Conservation (phyloP, 768 basidiomycete species). For the Suillus subluteus region DNA sequence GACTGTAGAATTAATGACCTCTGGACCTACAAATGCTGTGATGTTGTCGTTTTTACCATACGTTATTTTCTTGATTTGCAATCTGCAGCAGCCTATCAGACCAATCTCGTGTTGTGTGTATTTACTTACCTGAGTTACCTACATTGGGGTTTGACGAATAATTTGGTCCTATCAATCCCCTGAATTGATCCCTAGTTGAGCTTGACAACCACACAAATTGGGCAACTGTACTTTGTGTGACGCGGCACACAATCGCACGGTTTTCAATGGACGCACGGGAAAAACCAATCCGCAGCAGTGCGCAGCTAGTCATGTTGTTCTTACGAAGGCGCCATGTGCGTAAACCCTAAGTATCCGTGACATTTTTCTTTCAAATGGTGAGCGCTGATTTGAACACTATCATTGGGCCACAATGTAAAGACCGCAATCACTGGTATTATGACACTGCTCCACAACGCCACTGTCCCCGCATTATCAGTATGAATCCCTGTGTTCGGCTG, state of each 20-base stretch:
- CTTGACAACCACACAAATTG: neutral
- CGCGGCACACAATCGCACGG: neutral
- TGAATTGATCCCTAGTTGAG: neutral
- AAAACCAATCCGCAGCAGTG: neutral
- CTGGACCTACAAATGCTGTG: neutral
- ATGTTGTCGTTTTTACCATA: constrained; percentile 5
- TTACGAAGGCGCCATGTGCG: neutral
- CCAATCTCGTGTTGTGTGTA: constrained; percentile 2
- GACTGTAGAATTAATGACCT: constrained; percentile 10
- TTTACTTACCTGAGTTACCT: neutral
- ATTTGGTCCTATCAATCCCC: neutral
- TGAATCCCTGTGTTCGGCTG: neutral
- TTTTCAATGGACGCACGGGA: neutral
- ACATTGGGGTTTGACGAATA: neutral
- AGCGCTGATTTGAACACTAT: neutral
- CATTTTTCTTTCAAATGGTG: neutral
- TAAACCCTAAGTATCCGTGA: neutral
- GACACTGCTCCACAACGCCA: constrained; percentile 27
- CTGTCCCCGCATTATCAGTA: constrained; percentile 19
- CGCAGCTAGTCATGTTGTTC: neutral
- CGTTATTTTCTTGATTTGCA: constrained; percentile 5
- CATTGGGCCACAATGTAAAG: neutral
- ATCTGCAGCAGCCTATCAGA: neutral
- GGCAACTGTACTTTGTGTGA: constrained; percentile 1
- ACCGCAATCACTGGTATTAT: constrained; percentile 5